Evolutionary conservation across 371 early-diverging fungal genomes (phyloP), one percentile per base, ranked within the genome.

Genomic region (Mortierella sp.): DNA sequence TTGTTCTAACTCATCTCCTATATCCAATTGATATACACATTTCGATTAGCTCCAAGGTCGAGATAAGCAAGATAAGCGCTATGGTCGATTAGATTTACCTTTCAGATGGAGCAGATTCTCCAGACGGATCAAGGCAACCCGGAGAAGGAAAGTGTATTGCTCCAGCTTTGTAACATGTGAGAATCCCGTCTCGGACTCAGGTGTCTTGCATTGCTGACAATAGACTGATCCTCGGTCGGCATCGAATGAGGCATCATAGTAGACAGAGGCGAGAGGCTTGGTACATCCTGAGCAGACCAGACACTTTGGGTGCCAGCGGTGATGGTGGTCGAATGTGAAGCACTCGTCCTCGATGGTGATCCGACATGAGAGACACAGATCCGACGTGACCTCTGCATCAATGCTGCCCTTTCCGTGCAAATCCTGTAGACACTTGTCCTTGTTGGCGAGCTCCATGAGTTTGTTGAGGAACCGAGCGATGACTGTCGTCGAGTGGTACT

Each of bases 291-390:
- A 84, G 86, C 98, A 98, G 53, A 89, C 80, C 71, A 97, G 94
- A 78, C 98, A 98, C 53, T 87, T 86, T 57, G 90, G 83, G 82
- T 98, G 98, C 97, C 98, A 98, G 10, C 95, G 92, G 48, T 87
- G 89, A 21, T 76, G 75, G 64, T 89, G 90, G 34, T 90, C 93
- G 67, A 90, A 90, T 43, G 92, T 90, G 64, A 96, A 90, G 86
- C 98, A 98, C 73, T 94, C 96, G 61, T 97, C 97, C 81, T 98
- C 98, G 48, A 98, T 91, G 0, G 96, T 92, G 26, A 90, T 83
- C 72, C 90, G 89, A 88, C 99, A 99, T 1, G 83, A 64, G 10
- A 90, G 88, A 87, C 98, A 99, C 31, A 95, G 88, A 77, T 98
- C 99, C 40, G 96, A 95, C 11, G 95, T 88, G 16, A 93, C 89